These are phyloP conservation scores for Alternaria triticimaculans DNA, from an alignment of 2,329 filamentous ascomycete species.

Conservation along the genomic window DNA sequence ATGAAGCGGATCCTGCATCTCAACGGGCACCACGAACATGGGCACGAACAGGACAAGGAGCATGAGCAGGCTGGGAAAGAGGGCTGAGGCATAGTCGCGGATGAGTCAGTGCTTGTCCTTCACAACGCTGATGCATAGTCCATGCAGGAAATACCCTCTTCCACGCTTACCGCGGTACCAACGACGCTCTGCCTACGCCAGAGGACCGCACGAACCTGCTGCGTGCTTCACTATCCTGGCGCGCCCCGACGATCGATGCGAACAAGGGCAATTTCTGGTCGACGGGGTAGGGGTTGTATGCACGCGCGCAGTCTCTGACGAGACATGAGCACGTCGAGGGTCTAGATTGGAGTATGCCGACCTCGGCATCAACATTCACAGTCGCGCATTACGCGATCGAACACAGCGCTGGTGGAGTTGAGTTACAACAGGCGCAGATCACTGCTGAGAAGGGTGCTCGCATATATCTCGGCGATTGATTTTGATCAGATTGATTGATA, in stretches of 20 bases:
- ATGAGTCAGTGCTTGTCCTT: neutral
- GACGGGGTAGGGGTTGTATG: neutral
- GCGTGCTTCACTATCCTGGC: neutral
- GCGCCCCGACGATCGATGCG: neutral
- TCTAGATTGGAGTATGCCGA: neutral
- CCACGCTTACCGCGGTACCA: neutral
- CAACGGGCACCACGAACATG: slow-evolving; percentile 24
- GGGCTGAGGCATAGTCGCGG: slow-evolving; percentile 4
- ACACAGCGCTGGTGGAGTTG: too few species aligned
- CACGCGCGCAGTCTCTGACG: neutral
- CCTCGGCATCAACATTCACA: neutral
- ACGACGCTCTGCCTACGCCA: neutral
- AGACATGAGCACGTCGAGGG: neutral
- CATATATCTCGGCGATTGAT: neutral
- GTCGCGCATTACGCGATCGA: neutral
- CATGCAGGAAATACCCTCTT: neutral
- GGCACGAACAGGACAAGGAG: slow-evolving; percentile 4
- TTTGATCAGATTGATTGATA: neutral
- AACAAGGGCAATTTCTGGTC: neutral
- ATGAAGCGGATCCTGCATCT: slow-evolving; percentile 54
- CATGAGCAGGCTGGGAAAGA: slow-evolving; percentile 15
- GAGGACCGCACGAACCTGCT: neutral
- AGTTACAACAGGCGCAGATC: neutral
- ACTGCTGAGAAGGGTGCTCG: neutral
- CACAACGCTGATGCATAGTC: neutral